Conservation (phyloP, 225 moss, liverwort and hornwort species). For the Thuidium tamariscinum region DNA sequence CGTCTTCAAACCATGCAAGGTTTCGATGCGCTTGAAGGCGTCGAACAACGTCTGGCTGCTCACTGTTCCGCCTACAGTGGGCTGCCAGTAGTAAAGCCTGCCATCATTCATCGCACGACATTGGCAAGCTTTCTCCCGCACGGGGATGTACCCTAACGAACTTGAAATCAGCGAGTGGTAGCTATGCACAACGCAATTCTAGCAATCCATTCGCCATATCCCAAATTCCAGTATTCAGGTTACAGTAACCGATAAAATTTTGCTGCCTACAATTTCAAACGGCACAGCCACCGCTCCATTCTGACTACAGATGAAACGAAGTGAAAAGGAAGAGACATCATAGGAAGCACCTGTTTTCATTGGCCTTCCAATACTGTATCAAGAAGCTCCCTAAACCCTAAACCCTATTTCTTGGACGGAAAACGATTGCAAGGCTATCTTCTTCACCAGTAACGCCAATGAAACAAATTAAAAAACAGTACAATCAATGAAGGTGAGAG, state of each 20-base stretch:
- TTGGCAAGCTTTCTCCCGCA: not conserved
- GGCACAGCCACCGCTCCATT: not conserved
- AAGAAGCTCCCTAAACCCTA: not conserved
- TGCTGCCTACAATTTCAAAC: not conserved
- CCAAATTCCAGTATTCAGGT: not conserved
- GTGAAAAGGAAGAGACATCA: not conserved
- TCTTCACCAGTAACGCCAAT: not conserved
- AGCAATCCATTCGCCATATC: not conserved
- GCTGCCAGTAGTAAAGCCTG: conserved; percentile 97
- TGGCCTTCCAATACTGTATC: not conserved
- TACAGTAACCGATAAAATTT: not conserved
- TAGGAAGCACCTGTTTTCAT: not conserved
- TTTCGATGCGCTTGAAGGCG: conserved; percentile 74
- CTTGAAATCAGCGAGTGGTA: too few relatives aligned
- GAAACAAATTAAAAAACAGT: not conserved
- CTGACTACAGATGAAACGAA: not conserved
- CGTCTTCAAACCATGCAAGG: conserved; percentile 59
- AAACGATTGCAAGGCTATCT: not conserved
- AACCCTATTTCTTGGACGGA: not conserved
- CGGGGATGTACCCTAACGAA: not conserved
- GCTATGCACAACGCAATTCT: not conserved
- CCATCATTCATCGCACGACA: not conserved
- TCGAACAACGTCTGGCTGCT: conserved; percentile 85
- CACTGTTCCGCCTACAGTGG: conserved; percentile 50
- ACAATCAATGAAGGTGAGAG: not conserved